Percentiles rank a stretch among this genome's conserved stretches.
These are phyloP conservation scores for Mycena rosella DNA, from an alignment of 768 basidiomycete genomes.

Conservation along the genomic window DNA sequence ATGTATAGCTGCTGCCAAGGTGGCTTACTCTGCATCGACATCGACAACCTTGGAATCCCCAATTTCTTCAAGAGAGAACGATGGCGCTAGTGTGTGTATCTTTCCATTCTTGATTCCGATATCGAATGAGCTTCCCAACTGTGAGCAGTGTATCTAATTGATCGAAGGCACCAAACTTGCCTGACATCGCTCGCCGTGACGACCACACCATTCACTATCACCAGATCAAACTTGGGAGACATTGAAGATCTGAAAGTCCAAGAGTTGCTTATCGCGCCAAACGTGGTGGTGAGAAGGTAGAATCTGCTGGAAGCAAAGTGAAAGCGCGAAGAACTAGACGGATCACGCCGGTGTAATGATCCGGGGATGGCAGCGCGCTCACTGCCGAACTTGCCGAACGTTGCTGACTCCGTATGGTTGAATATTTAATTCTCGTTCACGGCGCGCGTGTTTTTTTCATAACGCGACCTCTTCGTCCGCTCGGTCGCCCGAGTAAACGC, in stretches of 20 bases:
- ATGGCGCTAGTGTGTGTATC: conserved; percentile 10
- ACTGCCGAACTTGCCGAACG: too few species aligned
- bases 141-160: not conserved
- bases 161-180: not conserved
- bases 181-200: conserved; percentile 16
- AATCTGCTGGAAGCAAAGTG: too few species aligned
- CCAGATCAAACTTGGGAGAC: conserved; percentile 8
- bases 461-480: too few species aligned
- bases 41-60: conserved; percentile 6
- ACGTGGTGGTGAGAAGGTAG: too few species aligned
- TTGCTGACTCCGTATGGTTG: too few species aligned
- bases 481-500: too few species aligned
- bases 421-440: too few species aligned
- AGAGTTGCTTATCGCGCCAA: too few species aligned
- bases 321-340: too few species aligned
- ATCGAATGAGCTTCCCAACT: conserved; percentile 15
- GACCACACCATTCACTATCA: conserved; percentile 3
- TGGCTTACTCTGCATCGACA: conserved; percentile 15
- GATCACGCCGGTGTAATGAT: too few species aligned
- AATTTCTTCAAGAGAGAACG: conserved; percentile 7
- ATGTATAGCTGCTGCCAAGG: not conserved
- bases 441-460: too few species aligned
- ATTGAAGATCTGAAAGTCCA: not conserved
- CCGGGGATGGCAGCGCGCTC: too few species aligned
- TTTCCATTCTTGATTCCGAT: conserved; percentile 21